These are phyloP conservation scores for Stemphylium lycopersici DNA, from an alignment of 2,329 filamentous ascomycete genomes.

Conservation along the genomic window DNA sequence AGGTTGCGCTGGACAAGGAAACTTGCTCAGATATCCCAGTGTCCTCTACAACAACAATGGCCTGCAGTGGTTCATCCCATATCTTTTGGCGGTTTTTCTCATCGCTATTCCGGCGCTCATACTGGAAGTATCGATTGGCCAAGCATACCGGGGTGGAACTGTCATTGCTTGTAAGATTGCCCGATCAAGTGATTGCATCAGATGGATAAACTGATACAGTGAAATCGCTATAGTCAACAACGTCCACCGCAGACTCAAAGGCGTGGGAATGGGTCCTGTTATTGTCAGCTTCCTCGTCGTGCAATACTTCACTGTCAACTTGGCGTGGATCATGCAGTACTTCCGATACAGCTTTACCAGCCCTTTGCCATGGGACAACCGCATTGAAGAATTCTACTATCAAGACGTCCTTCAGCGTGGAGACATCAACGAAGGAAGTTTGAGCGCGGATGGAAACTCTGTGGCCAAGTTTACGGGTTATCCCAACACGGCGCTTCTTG, in stretches of 20 bases:
- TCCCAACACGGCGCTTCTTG: constrained; percentile 55
- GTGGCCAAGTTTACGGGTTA: constrained; percentile 57
- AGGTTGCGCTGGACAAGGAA: constrained; percentile 64
- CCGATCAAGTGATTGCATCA: neutral
- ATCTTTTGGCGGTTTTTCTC: constrained; percentile 61
- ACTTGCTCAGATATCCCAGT: constrained; percentile 63
- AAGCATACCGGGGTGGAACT: constrained; percentile 62
- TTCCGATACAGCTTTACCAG: constrained; percentile 63
- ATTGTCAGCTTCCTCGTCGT: constrained; percentile 60
- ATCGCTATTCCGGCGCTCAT: constrained; percentile 63
- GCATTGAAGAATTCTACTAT: constrained; percentile 60
- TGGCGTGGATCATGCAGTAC: constrained; percentile 66
- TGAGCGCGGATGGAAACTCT: constrained; percentile 44
- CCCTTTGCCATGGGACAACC: constrained; percentile 61
- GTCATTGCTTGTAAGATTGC: constrained; percentile 55
- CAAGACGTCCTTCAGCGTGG: constrained; percentile 58
- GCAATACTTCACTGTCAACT: constrained; percentile 63
- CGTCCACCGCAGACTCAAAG: constrained; percentile 60
- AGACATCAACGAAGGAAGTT: constrained; percentile 47
- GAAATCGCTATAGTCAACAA: constrained; percentile 45
- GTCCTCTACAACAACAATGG: constrained; percentile 66
- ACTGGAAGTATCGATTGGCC: constrained; percentile 59
- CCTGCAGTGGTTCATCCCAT: constrained; percentile 66
- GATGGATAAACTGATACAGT: neutral
- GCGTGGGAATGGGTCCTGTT: constrained; percentile 59